Conservation (phyloP, 2,329 filamentous ascomycete species). For the Aspergillus amoenus region DNA sequence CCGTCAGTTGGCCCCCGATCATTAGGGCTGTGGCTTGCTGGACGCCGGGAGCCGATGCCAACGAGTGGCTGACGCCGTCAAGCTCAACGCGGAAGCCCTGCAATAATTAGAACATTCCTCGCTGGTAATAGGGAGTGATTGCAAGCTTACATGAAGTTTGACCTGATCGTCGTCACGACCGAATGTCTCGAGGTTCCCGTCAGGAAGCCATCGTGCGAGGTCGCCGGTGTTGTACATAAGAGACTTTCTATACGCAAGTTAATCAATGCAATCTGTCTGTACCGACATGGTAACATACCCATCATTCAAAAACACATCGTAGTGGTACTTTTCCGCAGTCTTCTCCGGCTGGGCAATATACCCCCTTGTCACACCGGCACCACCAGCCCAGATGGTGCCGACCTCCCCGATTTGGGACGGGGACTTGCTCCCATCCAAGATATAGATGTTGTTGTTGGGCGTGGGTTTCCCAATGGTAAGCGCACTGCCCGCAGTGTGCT, state of each 20-base stretch:
- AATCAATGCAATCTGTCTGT: not conserved
- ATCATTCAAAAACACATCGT: conserved; percentile 9
- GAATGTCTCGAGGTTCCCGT: conserved; percentile 8
- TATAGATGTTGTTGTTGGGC: conserved; percentile 15
- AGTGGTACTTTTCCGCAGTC: conserved; percentile 8
- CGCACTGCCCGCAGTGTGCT: not conserved
- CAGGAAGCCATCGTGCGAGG: conserved; percentile 10
- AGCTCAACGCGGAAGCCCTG: conserved; percentile 14
- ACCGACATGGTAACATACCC: not conserved
- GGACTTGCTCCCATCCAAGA: conserved; percentile 3
- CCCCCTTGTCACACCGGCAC: conserved; percentile 3
- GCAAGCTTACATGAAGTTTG: conserved; percentile 3
- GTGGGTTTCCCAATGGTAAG: conserved; percentile 13
- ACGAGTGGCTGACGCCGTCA: conserved; percentile 10
- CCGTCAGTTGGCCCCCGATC: conserved; percentile 6
- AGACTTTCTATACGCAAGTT: not conserved
- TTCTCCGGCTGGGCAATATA: conserved; percentile 9
- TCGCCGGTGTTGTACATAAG: conserved; percentile 15
- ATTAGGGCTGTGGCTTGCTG: conserved; percentile 4
- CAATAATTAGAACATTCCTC: no score
- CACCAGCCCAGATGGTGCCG: conserved; percentile 13
- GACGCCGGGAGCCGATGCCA: conserved; percentile 4
- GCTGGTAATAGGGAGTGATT: no score
- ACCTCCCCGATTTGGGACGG: conserved; percentile 3
- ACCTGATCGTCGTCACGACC: conserved; percentile 14